phyloP scores from a whole-genome alignment of 768 basidiomycete genomes.

The Leccinum broughii region DNA sequence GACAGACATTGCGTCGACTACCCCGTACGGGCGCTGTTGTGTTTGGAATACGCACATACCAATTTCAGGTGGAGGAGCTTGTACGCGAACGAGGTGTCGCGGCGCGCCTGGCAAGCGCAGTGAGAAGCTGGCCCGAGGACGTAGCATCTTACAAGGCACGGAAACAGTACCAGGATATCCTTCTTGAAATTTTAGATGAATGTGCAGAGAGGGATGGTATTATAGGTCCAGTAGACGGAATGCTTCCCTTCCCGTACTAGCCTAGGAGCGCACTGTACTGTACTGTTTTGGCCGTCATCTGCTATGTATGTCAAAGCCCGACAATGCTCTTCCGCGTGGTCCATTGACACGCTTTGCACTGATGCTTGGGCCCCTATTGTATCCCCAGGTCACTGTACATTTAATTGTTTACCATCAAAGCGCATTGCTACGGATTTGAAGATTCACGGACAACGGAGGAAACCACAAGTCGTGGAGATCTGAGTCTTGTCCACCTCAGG shows the following conservation, averaged over 20 bases:
- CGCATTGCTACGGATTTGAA: background rate
- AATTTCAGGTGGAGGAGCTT: slow-evolving; percentile 54
- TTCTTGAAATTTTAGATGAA: slow-evolving; percentile 28
- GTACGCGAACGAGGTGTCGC: slow-evolving; percentile 59
- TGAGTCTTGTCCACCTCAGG: too few species aligned
- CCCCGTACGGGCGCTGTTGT: slow-evolving; percentile 63
- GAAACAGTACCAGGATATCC: slow-evolving; percentile 22
- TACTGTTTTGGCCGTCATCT: background rate
- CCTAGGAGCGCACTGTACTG: background rate
- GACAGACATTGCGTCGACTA: slow-evolving; percentile 71
- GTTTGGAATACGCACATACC: slow-evolving; percentile 73
- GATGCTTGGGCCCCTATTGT: slow-evolving; percentile 6
- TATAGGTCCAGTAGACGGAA: slow-evolving; percentile 14
- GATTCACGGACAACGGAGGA: too few species aligned
- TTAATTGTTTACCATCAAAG: slow-evolving; percentile 18
- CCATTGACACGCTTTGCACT: background rate
- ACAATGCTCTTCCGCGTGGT: slow-evolving; percentile 4
- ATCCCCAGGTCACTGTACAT: background rate
- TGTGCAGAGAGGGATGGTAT: slow-evolving; percentile 23
- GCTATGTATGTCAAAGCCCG: background rate
- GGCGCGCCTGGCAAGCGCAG: slow-evolving; percentile 61
- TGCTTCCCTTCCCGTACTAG: slow-evolving; percentile 24
- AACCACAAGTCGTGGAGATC: too few species aligned
- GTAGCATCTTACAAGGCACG: slow-evolving; percentile 40
- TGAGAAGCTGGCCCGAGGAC: slow-evolving; percentile 69